A percentile compares a stretch with the other conserved stretches of the same genome.
Evolutionary conservation across 345 rosid species (phyloP).

Genomic region (Gynandropsis gynandra): DNA sequence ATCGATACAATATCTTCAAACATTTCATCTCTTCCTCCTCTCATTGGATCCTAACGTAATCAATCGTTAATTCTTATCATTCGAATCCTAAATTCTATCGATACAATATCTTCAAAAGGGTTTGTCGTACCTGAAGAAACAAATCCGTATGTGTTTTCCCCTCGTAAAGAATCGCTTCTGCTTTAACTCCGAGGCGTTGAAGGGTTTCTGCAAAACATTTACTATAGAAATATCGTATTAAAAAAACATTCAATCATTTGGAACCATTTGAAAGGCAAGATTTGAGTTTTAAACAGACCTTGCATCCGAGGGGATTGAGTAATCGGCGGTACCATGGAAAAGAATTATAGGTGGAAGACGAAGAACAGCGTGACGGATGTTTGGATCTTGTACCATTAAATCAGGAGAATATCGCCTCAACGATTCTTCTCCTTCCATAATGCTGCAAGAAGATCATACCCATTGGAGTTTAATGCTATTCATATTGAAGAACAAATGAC

Average conservation of each 20-base stretch:
- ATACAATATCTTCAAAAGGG: not conserved
- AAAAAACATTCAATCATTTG: slow-evolving; percentile 5
- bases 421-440: slow-evolving; percentile 95
- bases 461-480: not conserved
- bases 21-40: slow-evolving; percentile 86
- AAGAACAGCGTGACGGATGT: slow-evolving; percentile 40
- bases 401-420: slow-evolving; percentile 77
- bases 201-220: slow-evolving; percentile 70
- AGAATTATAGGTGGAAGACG: slow-evolving; percentile 74
- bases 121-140: slow-evolving; percentile 71
- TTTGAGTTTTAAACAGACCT: slow-evolving; percentile 42
- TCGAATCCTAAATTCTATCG: slow-evolving; percentile 9
- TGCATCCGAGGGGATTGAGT: slow-evolving; percentile 84
- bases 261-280: slow-evolving; percentile 9
- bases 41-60: slow-evolving; percentile 81
- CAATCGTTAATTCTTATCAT: not conserved
- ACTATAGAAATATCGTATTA: slow-evolving; percentile 36
- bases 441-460: slow-evolving; percentile 37
- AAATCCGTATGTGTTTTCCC: slow-evolving; percentile 94
- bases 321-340: slow-evolving; percentile 92
- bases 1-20: slow-evolving; percentile 69
- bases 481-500: slow-evolving; percentile 9
- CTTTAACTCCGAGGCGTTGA: slow-evolving; percentile 60
- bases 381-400: slow-evolving; percentile 59
- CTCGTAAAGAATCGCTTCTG: slow-evolving; percentile 63